Evolutionary conservation across 2,329 filamentous ascomycete genomes (phyloP), one percentile per base, ranked within the genome.

Genomic region (Fusarium caatingaense): DNA sequence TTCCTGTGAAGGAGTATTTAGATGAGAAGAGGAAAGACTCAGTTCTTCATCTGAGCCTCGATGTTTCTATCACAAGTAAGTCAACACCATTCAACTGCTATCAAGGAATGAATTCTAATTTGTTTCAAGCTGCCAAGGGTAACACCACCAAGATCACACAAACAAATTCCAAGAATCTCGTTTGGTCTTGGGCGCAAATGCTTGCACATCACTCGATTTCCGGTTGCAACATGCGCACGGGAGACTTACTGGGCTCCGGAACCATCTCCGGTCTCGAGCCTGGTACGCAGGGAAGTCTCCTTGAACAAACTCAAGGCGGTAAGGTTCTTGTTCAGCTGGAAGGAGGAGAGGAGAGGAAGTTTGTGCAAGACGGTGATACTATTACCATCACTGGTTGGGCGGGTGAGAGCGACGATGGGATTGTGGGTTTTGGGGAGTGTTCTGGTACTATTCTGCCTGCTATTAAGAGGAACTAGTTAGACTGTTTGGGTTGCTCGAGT

Each of bases 101-200:
- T 3, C 4, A 1, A 16, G 12, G 8, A 0, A 15, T n/a, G 2
- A 0, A 30, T 23, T n/a, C 66, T 72, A 41, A 76, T 10, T 10
- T 6, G 8, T 0, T 8, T 11, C 0, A n/a, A 81, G 78, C 79
- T 5, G 66, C 76, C 34, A 64, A 68, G 12, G 79, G 78, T 6
- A 69, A 76, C 47, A 73, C 3, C 73, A 76, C n/a, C 74, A 54
- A 21, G 16, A 54, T 82, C 15, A 76, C 71, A 18, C 74, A 71
- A 45, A 80, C 80, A 8, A 81, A 75, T 50, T 78, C 79, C 2
- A 77, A 71, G 21, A 79, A 84, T 53, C 83, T 96, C 2, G 84
- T 95, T 3, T 96, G 89, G 85, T 94, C 92, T 0, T 96, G 93
- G 82, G 87, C 91, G 1, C 93, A 96, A 77, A 94, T 95, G 92